Evolutionary conservation across 2,329 filamentous ascomycete genomes (phyloP).

Genomic region (Conoideocrella luteorostrata): DNA sequence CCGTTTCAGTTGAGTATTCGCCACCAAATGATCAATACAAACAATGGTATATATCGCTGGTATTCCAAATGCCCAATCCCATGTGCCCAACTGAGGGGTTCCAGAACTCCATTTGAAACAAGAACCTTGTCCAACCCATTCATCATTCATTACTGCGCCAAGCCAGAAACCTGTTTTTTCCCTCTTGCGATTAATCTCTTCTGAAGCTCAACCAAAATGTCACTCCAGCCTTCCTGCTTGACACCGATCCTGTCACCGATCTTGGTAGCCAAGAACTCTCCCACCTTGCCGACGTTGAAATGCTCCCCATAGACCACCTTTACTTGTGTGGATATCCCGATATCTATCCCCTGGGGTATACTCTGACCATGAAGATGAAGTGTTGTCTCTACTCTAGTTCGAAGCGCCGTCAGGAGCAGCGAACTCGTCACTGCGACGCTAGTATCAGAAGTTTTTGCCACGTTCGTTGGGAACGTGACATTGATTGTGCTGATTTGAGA

Average conservation of each 20-base stretch:
- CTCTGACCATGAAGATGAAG: constrained; percentile 48
- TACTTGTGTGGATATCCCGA: constrained; percentile 48
- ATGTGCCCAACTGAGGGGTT: too few relatives aligned
- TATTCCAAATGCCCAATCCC: neutral
- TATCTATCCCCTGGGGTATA: constrained; percentile 43
- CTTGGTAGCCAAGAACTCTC: constrained; percentile 57
- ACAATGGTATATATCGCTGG: neutral
- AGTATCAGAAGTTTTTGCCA: constrained; percentile 58
- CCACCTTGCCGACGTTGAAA: constrained; percentile 69
- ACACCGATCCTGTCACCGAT: constrained; percentile 36
- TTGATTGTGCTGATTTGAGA: constrained; percentile 56
- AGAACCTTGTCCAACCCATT: constrained; percentile 10
- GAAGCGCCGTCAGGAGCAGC: constrained; percentile 56
- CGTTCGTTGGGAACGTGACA: constrained; percentile 57
- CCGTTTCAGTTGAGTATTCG: neutral
- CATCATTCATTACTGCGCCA: constrained; percentile 22
- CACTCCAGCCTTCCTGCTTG: constrained; percentile 43
- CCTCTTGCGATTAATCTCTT: constrained; percentile 50
- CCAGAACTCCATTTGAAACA: constrained; percentile 11
- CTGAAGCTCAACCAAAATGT: constrained; percentile 49
- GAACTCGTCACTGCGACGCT: constrained; percentile 55
- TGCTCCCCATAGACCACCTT: constrained; percentile 70
- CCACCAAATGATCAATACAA: neutral
- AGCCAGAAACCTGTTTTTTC: constrained; percentile 32
- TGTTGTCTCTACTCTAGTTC: constrained; percentile 61